Percentiles rank a stretch among this genome's conserved stretches.
Conservation (phyloP, 495 filamentous ascomycete species). For the Amphirosellinia nigrospora region DNA sequence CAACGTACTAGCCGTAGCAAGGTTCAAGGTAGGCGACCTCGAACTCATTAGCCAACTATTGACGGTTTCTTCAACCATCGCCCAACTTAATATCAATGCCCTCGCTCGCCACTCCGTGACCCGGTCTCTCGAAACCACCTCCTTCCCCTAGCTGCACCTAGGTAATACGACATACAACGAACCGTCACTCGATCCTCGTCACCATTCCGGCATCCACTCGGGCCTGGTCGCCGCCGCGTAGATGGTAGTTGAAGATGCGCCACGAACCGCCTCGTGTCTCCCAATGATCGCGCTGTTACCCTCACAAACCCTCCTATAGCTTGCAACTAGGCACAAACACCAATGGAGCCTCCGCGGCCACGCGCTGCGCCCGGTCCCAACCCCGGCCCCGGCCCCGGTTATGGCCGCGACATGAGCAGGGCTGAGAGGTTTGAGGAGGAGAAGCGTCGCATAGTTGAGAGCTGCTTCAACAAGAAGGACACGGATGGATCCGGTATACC, state of each 20-base stretch:
- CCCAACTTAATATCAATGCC: conserved; percentile 10
- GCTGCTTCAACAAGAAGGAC: conserved; percentile 89
- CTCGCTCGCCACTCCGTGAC: neutral
- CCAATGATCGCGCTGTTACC: conserved; percentile 29
- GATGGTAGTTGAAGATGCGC: conserved; percentile 35
- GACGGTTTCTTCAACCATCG: neutral
- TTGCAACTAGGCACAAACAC: conserved; percentile 19
- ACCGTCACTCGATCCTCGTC: conserved; percentile 27
- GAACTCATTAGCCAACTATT: neutral
- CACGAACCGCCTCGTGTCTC: conserved; percentile 30
- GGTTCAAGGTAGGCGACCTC: neutral
- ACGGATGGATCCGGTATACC: conserved; percentile 76
- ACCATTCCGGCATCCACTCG: neutral
- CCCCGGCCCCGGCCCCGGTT: conserved; percentile 24
- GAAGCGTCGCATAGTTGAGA: conserved; percentile 88
- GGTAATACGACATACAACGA: neutral
- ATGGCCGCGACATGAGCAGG: conserved; percentile 61
- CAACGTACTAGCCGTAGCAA: neutral
- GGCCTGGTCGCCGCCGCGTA: neutral
- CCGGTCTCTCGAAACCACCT: neutral
- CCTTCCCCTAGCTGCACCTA: neutral
- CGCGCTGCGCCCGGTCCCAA: conserved; percentile 20
- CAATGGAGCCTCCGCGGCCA: conserved; percentile 40
- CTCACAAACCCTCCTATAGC: conserved; percentile 31
- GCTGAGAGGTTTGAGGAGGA: conserved; percentile 96